Conservation (phyloP, 176 grass and related monocot species). For the Triticum timopheevii region DNA sequence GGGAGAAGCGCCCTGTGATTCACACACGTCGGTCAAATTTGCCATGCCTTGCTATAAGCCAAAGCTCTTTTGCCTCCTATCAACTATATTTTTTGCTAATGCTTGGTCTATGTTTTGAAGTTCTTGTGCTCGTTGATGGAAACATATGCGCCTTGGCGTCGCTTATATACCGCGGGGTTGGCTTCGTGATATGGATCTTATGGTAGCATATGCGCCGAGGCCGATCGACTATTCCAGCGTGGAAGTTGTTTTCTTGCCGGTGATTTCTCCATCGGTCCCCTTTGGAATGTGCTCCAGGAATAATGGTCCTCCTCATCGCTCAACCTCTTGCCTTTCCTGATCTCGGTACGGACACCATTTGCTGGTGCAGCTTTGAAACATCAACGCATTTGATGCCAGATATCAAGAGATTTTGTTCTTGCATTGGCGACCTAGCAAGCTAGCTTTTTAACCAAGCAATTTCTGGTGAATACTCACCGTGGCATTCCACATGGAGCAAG, state of each 20-base stretch:
- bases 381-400: not conserved
- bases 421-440: not conserved
- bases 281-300: constrained; percentile 41
- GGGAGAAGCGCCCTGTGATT: constrained; percentile 58
- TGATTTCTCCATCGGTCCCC: not conserved
- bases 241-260: constrained; percentile 15
- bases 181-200: constrained; percentile 9
- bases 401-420: constrained; percentile 38
- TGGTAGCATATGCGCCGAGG: constrained; percentile 40
- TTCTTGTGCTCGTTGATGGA: not conserved
- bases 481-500: constrained; percentile 25
- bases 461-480: constrained; percentile 9
- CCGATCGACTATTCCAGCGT: constrained; percentile 19
- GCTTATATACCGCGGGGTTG: constrained; percentile 21
- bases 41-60: too few relatives aligned
- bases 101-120: not conserved
- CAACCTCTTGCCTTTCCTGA: not conserved
- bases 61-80: too few relatives aligned
- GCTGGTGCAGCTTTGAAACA: not conserved
- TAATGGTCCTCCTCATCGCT: constrained; percentile 11
- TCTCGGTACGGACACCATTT: not conserved
- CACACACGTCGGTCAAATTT: not conserved
- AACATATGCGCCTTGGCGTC: not conserved
- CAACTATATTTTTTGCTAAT: too few relatives aligned
- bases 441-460: not conserved